These are phyloP conservation scores for Diaporthe sp. DNA, from an alignment of 2,329 filamentous ascomycete genomes.

Conservation along the genomic window DNA sequence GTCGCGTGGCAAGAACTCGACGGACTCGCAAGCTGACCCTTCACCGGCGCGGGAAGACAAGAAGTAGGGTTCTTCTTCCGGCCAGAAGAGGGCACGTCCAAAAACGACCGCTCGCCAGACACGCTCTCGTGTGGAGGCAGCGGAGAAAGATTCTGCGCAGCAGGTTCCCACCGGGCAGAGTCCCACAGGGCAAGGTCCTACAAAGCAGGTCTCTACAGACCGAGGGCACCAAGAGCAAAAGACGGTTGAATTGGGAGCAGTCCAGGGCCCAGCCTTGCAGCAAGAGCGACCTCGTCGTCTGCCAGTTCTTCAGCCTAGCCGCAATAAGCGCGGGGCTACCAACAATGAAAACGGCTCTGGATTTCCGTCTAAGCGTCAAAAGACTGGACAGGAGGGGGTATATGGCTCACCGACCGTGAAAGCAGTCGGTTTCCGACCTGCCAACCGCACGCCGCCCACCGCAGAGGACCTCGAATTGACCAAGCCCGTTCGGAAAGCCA, in stretches of 20 bases:
- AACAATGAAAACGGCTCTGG: too few relatives aligned
- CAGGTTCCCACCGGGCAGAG: not conserved
- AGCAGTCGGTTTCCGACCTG: not conserved
- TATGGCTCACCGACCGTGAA: too few relatives aligned
- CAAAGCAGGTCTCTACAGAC: not conserved
- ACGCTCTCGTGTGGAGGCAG: not conserved
- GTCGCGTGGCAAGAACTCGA: constrained; percentile 47
- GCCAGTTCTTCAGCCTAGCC: not conserved
- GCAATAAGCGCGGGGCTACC: not conserved
- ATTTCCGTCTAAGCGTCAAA: not conserved
- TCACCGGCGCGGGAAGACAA: constrained; percentile 40
- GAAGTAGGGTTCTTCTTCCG: constrained; percentile 42
- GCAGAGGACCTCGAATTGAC: constrained; percentile 14
- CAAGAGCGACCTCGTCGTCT: not conserved
- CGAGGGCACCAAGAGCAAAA: not conserved
- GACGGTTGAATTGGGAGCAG: not conserved
- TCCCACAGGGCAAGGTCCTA: not conserved
- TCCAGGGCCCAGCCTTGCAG: not conserved
- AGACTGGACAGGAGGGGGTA: not conserved
- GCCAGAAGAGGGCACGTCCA: constrained; percentile 9
- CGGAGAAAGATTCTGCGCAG: not conserved
- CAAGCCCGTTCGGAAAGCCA: not conserved
- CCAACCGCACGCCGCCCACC: not conserved
- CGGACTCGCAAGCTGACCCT: constrained; percentile 40
- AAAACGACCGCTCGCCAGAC: not conserved